Percentiles rank a stretch among this genome's conserved stretches.
These are phyloP conservation scores for Dothistroma pini DNA, from an alignment of 2,329 filamentous ascomycete species.

Conservation along the genomic window DNA sequence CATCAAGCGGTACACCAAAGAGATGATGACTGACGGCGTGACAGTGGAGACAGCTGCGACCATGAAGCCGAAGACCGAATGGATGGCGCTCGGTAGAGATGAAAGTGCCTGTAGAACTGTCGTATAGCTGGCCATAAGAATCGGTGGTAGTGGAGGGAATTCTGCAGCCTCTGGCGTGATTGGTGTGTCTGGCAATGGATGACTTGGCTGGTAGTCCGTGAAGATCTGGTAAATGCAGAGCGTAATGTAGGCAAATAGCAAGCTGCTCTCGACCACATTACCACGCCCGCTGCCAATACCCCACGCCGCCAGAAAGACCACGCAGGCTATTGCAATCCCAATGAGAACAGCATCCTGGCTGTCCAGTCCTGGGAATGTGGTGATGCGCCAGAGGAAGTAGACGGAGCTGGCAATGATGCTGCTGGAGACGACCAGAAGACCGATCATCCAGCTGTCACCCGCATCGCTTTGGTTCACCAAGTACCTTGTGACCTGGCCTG, in stretches of 20 bases:
- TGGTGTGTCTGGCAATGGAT: constrained; percentile 44
- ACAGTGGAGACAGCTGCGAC: constrained; percentile 92
- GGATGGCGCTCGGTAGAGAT: constrained; percentile 75
- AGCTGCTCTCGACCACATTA: constrained; percentile 90
- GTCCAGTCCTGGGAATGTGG: constrained; percentile 87
- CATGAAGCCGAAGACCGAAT: constrained; percentile 79
- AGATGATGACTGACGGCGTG: constrained; percentile 93
- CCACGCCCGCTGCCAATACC: constrained; percentile 91
- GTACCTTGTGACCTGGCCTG: constrained; percentile 91
- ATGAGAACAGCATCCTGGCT: constrained; percentile 91
- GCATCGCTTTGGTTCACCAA: constrained; percentile 82
- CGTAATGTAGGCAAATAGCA: constrained; percentile 96
- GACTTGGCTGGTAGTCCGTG: constrained; percentile 88
- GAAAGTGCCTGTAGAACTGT: constrained; percentile 82
- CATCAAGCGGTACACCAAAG: constrained; percentile 85
- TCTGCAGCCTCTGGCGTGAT: constrained; percentile 61
- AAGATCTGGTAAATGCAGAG: constrained; percentile 99
- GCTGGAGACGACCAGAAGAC: constrained; percentile 79
- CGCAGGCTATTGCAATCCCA: constrained; percentile 86
- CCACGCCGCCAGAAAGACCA: constrained; percentile 87
- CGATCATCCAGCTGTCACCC: constrained; percentile 96
- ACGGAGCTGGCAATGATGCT: constrained; percentile 89
- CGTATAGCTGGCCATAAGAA: constrained; percentile 98
- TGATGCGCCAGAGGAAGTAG: constrained; percentile 95
- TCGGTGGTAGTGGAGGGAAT: constrained; percentile 91